These are phyloP conservation scores for Salix brachista DNA, from an alignment of 345 rosid genomes.

Conservation along the genomic window DNA sequence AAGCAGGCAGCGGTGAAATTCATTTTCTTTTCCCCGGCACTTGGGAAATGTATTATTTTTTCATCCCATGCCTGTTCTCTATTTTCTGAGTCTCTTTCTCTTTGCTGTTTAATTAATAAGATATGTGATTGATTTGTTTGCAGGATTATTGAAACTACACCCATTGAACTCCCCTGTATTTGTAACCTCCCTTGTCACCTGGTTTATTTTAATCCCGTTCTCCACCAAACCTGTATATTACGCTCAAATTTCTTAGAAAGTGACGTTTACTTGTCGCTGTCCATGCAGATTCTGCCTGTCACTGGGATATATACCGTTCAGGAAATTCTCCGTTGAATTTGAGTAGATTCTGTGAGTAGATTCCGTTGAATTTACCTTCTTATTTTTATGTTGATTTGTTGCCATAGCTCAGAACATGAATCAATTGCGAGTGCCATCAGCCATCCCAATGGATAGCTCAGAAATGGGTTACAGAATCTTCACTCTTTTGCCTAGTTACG, in stretches of 20 bases:
- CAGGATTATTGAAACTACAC: slow-evolving; percentile 34
- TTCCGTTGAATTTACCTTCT: too few relatives aligned
- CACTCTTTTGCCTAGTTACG: too few relatives aligned
- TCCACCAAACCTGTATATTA: not conserved
- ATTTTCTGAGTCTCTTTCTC: not conserved
- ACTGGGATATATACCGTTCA: not conserved
- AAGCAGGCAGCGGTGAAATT: slow-evolving; percentile 25
- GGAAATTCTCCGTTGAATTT: not conserved
- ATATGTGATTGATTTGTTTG: slow-evolving; percentile 17
- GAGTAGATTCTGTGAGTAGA: not conserved
- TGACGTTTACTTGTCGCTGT: not conserved
- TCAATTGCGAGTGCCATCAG: too few relatives aligned
- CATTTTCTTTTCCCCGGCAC: not conserved
- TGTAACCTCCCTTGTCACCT: not conserved
- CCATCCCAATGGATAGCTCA: not conserved
- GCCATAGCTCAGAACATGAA: not conserved
- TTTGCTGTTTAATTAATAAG: not conserved
- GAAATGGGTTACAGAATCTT: too few relatives aligned
- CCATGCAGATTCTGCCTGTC: not conserved
- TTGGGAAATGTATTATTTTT: not conserved
- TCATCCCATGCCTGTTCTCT: not conserved
- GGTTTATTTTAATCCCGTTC: not conserved
- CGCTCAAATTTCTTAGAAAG: slow-evolving; percentile 2
- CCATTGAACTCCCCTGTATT: slow-evolving; percentile 7
- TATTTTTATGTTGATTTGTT: not conserved